Base-by-base conservation (phyloP, 345 rosid genomes). In the Noccaea caerulescens region DNA sequence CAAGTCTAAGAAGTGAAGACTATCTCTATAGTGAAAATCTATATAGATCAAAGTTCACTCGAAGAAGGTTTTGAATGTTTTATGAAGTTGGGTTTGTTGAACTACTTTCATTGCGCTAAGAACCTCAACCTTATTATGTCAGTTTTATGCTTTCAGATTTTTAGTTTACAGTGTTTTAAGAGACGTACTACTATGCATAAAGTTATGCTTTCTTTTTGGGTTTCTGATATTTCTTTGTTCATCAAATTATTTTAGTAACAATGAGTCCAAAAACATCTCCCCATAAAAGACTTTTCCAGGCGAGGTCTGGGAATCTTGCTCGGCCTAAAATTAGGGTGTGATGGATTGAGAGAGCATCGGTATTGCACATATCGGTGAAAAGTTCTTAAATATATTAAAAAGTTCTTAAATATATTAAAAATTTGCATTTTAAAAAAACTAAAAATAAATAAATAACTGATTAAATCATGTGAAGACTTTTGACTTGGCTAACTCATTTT, bases 1-100 rank as follows among this genome's bases (percentile, higher is more conserved):
- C 1, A 76, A 71, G 76, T 71, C 80, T 1, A 76, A 71, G 76
- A 76, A 76, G 80, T 76, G 76, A 76, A 54, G 71, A 30, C 58
- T 51, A 53, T 27, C 30, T 3, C 30, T 36, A 42, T 59, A 68
- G 71, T 41, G 12, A 3, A 43, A 44, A 75, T 69, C 77, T 66
- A 50, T 50, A 47, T 23, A 58, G 25, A 75, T 42, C 68, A 42
- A 27, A 27, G 10, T 45, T 66, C 58, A 60, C 53, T 30, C 9
- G 51, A 58, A 42, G 56, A 52, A 62, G 67, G 34, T 75, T 68
- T 75, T 75, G 70, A 62, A 62, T 68, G 79, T 61, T 75, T 49
- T 68, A 53, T 45, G 30, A 37, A 23, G 10, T 34, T 72, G 47
- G 46, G 56, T 59, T 75, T 75, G 79, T 75, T 18, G 53, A 61